These are phyloP conservation scores for Raddia distichophylla DNA, from an alignment of 176 grass and related monocot genomes.

Conservation along the genomic window DNA sequence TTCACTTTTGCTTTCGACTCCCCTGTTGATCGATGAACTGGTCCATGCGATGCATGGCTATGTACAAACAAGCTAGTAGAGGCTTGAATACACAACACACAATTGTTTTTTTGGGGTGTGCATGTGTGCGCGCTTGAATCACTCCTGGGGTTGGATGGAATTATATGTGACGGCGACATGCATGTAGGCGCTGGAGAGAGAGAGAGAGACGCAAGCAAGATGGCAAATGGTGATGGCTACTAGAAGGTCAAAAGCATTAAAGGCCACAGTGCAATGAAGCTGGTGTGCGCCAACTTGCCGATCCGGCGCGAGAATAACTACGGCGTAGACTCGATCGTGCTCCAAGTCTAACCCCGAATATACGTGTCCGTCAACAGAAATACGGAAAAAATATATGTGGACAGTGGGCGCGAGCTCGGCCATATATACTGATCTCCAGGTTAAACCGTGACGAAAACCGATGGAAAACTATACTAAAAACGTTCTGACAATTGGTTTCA, in stretches of 20 bases:
- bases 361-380: not conserved
- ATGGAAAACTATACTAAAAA: too few relatives aligned
- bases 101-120: too few relatives aligned
- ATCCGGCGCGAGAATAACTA: constrained; percentile 5
- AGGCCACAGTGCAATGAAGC: constrained; percentile 27
- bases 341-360: constrained; percentile 46
- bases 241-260: constrained; percentile 65
- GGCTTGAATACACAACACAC: too few relatives aligned
- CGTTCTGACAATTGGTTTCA: too few relatives aligned
- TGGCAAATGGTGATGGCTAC: constrained; percentile 44
- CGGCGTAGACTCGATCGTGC: constrained; percentile 36
- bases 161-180: constrained; percentile 3
- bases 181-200: constrained; percentile 25
- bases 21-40: not conserved
- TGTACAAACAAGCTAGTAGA: too few relatives aligned
- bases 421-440: too few relatives aligned
- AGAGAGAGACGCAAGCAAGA: constrained; percentile 47
- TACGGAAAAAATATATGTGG: not conserved
- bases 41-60: too few relatives aligned
- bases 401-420: too few relatives aligned
- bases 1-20: not conserved
- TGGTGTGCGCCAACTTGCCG: constrained; percentile 46
- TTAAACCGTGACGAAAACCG: too few relatives aligned
- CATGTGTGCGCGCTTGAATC: not conserved
- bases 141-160: constrained; percentile 12